Evolutionary conservation across 257 asterid genomes (phyloP), one percentile per base, ranked within the genome.

Genomic region (Gardenia jasminoides): DNA sequence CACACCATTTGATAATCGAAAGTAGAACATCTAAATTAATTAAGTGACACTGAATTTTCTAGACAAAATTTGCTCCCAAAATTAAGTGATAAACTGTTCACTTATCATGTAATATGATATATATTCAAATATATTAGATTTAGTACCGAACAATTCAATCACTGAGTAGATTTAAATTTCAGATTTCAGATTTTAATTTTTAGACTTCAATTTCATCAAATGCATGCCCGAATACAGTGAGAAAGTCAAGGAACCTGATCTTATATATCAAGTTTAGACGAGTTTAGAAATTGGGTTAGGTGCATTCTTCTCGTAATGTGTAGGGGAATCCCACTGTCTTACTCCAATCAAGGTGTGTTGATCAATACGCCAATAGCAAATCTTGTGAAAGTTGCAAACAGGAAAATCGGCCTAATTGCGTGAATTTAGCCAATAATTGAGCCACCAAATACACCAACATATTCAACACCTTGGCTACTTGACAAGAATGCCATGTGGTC

Each of bases 371-470:
- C 39, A 46, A 67, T 44, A 69, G 54, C 33, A 26, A 46, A n/a
- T 36, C 59, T 67, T 67, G 69, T 52, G 66, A 46, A 77, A 36
- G 69, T 52, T 52, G 58, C 62, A 66, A 66, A 28, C n/a, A 17
- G 17, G 20, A 20, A 56, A 62, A 50, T 1, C 11, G 17, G 22
- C 46, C 4, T 43, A 41, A 26, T 28, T 44, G 72, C n/a, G 41
- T 9, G 71, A 62, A 26, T 44, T 76, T 39, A 48, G 48, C 74
- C 67, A 67, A 67, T 77, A 50, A 50, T 64, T 76, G 64, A 76
- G 19, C 64, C 46, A 67, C 81, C 81, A 68, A 78, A 62, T n/a
- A 44, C 50, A 52, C 67, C 62, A 76, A 64, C 79, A 64, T 28
- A 15, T 76, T 64, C 72, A 76, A 76, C n/a, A 44, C 17, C 31